phyloP scores from a whole-genome alignment of 2,329 filamentous ascomycete species.

The Phaeosphaeriaceae sp. region DNA sequence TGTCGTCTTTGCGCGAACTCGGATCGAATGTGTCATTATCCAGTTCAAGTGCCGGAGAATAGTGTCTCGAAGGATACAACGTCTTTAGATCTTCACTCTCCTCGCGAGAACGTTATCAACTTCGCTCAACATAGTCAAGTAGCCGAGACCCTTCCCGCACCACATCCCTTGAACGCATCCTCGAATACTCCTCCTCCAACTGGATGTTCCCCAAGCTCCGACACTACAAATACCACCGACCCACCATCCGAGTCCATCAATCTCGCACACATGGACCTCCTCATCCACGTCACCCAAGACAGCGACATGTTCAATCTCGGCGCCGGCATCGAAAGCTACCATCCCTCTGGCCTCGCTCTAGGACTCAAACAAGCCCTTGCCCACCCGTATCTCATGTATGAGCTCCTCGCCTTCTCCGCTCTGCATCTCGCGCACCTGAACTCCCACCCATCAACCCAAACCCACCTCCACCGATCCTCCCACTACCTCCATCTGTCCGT shows the following conservation, averaged over 20 bases:
- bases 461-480: constrained; percentile 25
- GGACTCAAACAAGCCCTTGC: constrained; percentile 30
- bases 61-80: background rate
- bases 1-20: constrained; percentile 26
- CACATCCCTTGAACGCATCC: no score
- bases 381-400: constrained; percentile 47
- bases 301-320: constrained; percentile 33
- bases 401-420: constrained; percentile 48
- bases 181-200: no score
- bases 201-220: no score
- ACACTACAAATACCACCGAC: background rate
- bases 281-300: constrained; percentile 37
- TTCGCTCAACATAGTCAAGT: background rate
- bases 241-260: constrained; percentile 27
- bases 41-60: background rate
- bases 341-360: constrained; percentile 17
- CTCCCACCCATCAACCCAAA: constrained; percentile 24
- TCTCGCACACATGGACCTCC: constrained; percentile 45
- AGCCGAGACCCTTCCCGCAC: no score
- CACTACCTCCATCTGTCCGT: constrained; percentile 23
- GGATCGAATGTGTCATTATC: constrained; percentile 21
- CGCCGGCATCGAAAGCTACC: constrained; percentile 19
- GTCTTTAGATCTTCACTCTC: background rate
- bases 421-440: constrained; percentile 41
- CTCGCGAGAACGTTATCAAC: background rate